These are phyloP conservation scores for Ophiostoma novo-ulmi DNA, from an alignment of 2,329 filamentous ascomycete species.

Conservation along the genomic window DNA sequence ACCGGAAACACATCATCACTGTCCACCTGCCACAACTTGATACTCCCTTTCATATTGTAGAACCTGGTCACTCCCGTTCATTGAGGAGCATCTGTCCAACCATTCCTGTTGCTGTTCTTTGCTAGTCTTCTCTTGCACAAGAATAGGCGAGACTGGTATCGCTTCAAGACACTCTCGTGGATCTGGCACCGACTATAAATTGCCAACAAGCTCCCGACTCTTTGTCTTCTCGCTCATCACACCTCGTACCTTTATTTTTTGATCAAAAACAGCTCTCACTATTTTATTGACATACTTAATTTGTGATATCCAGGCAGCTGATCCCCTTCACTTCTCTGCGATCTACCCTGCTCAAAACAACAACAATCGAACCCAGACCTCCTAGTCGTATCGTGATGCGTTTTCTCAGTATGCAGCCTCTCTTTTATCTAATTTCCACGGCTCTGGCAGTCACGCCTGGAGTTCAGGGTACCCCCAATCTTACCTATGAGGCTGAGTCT, in stretches of 20 bases:
- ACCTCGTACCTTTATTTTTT: neutral
- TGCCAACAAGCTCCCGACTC: neutral
- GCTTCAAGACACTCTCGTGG: neutral
- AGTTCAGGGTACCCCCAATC: slow-evolving; percentile 18
- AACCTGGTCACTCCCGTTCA: neutral
- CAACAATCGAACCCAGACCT: neutral
- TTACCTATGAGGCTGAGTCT: slow-evolving; percentile 30
- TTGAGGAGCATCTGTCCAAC: neutral
- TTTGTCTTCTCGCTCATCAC: neutral
- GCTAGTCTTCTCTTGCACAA: neutral
- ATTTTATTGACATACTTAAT: neutral
- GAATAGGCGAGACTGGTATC: neutral
- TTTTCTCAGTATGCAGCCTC: neutral
- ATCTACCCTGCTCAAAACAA: neutral
- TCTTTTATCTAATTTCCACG: neutral
- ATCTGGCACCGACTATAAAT: neutral
- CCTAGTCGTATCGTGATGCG: neutral
- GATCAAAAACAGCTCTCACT: too few species aligned
- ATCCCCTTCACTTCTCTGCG: neutral
- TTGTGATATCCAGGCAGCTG: neutral
- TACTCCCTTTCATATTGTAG: neutral
- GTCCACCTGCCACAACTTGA: neutral
- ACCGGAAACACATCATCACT: neutral
- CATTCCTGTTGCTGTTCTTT: neutral
- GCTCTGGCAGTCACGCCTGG: neutral